Conservation (phyloP, 2,329 filamentous ascomycete species). For the Penicillium sp. region DNA sequence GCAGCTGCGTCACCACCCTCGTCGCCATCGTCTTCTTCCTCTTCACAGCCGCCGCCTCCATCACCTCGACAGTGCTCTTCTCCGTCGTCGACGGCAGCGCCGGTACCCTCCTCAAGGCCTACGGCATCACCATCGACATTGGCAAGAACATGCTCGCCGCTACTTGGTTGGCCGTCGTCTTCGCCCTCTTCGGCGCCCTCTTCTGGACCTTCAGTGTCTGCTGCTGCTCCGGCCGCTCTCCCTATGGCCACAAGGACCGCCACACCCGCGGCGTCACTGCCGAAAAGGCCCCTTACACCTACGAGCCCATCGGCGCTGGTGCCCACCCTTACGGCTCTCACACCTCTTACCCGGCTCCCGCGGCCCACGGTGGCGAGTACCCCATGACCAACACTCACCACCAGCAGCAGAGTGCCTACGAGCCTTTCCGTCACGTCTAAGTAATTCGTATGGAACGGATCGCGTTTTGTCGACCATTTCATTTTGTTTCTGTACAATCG, state of each 20-base stretch:
- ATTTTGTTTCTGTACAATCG: constrained; percentile 6
- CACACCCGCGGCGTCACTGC: constrained; percentile 50
- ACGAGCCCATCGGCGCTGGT: constrained; percentile 56
- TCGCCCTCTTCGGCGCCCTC: constrained; percentile 73
- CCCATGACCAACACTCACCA: constrained; percentile 31
- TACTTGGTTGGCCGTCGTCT: constrained; percentile 79
- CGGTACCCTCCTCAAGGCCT: constrained; percentile 68
- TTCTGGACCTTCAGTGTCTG: constrained; percentile 94
- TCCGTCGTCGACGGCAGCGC: constrained; percentile 70
- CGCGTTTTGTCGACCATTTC: constrained; percentile 1
- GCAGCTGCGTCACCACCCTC: constrained; percentile 82
- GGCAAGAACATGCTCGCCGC: constrained; percentile 71
- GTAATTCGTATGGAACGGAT: constrained; percentile 4
- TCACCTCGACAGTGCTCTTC: constrained; percentile 76
- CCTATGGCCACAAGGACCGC: constrained; percentile 49
- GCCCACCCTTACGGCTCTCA: constrained; percentile 25
- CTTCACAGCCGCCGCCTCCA: constrained; percentile 68
- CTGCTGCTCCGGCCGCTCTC: constrained; percentile 77
- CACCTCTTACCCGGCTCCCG: constrained; percentile 35
- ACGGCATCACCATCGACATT: constrained; percentile 70
- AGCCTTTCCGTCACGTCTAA: constrained; percentile 45
- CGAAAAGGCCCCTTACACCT: constrained; percentile 66
- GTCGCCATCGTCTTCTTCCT: constrained; percentile 63
- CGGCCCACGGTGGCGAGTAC: constrained; percentile 23
- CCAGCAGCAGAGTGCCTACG: constrained; percentile 35